These are phyloP conservation scores for Aureobasidium namibiae DNA, from an alignment of 2,329 filamentous ascomycete genomes.

Conservation along the genomic window DNA sequence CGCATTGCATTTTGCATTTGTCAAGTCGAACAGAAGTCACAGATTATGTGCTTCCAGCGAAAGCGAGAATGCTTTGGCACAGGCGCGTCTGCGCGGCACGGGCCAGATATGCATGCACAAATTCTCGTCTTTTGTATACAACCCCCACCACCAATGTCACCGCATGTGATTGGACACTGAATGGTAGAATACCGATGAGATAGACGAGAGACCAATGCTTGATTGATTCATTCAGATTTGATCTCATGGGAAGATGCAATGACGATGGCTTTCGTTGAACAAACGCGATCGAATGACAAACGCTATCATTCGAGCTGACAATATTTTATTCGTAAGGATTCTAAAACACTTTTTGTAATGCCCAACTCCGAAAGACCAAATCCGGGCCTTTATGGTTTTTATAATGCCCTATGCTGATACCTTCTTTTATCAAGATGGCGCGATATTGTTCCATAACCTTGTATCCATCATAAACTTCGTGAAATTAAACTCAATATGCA, in stretches of 20 bases:
- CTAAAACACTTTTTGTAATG: neutral
- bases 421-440: neutral
- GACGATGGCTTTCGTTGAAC: neutral
- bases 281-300: neutral
- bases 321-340: neutral
- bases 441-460: neutral
- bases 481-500: neutral
- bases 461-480: neutral
- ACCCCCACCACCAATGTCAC: neutral
- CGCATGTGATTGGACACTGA: no score
- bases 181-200: no score
- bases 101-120: neutral
- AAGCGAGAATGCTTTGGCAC: neutral
- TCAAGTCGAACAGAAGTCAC: neutral
- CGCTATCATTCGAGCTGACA: neutral
- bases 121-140: neutral
- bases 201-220: no score
- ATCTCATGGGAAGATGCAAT: no score
- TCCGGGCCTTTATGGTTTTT: neutral
- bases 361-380: neutral
- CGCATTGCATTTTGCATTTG: slow-evolving; percentile 35
- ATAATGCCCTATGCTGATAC: neutral
- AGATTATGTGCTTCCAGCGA: neutral
- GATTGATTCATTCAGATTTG: no score
- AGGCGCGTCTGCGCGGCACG: neutral